Percentiles rank a stretch among this genome's conserved stretches.
Evolutionary conservation across 352 stramenopile genomes (phyloP).

Genomic region (Phytophthora ramorum): DNA sequence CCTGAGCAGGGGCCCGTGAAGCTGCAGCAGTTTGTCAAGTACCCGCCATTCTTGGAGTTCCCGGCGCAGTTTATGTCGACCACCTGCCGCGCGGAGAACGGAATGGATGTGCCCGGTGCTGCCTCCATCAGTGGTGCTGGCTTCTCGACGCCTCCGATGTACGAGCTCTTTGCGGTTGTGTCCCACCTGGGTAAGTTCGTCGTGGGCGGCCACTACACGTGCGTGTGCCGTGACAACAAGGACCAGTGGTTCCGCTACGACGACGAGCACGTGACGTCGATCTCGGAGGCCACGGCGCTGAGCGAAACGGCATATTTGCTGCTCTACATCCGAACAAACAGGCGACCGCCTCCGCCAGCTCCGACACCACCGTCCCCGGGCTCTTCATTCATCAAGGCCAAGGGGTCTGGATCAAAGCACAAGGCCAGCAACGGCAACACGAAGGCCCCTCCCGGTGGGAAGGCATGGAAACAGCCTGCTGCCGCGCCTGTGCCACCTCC

Average conservation of each 20-base stretch:
- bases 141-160: conserved; percentile 59
- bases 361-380: conserved; percentile 17
- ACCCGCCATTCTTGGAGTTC: conserved; percentile 76
- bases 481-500: conserved; percentile 6
- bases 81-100: conserved; percentile 66
- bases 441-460: conserved; percentile 25
- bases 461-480: conserved; percentile 34
- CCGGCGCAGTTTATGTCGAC: conserved; percentile 70
- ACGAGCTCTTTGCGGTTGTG: conserved; percentile 87
- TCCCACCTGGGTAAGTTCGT: conserved; percentile 85
- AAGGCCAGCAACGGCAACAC: conserved; percentile 22
- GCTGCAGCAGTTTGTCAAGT: conserved; percentile 87
- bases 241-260: conserved; percentile 89
- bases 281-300: conserved; percentile 74
- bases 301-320: conserved; percentile 83
- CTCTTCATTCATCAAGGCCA: conserved; percentile 33
- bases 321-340: conserved; percentile 80
- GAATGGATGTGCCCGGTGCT: conserved; percentile 24
- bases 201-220: conserved; percentile 85
- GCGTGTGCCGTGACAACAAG: conserved; percentile 87
- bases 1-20: conserved; percentile 80
- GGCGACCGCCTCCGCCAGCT: conserved; percentile 23
- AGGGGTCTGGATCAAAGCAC: conserved; percentile 16
- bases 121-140: conserved; percentile 25
- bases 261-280: conserved; percentile 82